Evolutionary conservation across 495 filamentous ascomycete species (phyloP), one percentile per base, ranked within the genome.

Genomic region (Penicillium paradoxum): DNA sequence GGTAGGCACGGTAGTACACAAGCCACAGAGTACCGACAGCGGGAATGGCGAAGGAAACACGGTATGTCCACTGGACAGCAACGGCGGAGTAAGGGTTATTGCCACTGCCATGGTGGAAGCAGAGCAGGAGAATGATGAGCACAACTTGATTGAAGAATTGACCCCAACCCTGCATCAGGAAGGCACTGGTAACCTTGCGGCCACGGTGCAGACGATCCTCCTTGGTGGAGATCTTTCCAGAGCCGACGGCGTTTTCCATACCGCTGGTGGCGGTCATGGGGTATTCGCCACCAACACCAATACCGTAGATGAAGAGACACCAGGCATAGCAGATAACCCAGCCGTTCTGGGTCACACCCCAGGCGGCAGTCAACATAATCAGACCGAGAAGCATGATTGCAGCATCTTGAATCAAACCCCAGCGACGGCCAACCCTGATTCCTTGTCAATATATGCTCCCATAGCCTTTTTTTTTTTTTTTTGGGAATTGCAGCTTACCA

Each of bases 151-250:
- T 96, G 73, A 87, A 76, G 63, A 95, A 86, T 67, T 96, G 90
- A 61, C 91, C 91, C 91, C 90, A 96, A 41, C 90, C 91, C 67
- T 96, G 91, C 91, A 96, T 96, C 73, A 96, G 72, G 75, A 96
- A 96, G 29, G 91, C 90, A 67, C 83, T 86, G 45, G 89, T 93
- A 62, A 95, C 90, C 70, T 92, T 92, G 64, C 91, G 86, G 41
- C 91, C 91, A 68, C 91, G 89, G 77, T 96, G 91, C 39, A 95
- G 80, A 69, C 91, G 88, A 66, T 96, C 91, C 18, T 93, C 88
- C 55, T 83, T 84, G 53, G 90, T 92, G 8, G 90, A 96, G 32
- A 96, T 71, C 63, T 85, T 88, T 36, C 91, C 91, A 32, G 89
- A 85, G 17, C 86, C 83, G 34, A 91, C 83, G 11, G 89, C 86